Base-by-base conservation (phyloP, 768 basidiomycete species). In the Russula emetica region DNA sequence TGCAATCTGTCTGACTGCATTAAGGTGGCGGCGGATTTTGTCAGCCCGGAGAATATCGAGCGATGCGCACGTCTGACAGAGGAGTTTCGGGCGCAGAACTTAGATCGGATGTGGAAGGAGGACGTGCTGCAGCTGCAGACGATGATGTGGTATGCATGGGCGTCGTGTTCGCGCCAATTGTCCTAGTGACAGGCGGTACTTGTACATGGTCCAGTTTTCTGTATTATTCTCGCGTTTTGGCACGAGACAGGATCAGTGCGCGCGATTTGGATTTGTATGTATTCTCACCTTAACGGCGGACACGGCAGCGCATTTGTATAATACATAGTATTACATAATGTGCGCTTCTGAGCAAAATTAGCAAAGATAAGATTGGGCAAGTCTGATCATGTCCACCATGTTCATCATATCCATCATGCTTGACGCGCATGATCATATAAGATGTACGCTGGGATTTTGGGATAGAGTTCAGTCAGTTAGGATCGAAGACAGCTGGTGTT, bases 121-220 rank as follows among this genome's bases (percentile, higher is more conserved):
- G 94, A 98, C 71, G 90, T 96, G 6, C 78, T 98, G 68, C 92
- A 95, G 75, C 78, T 97, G 64, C 81, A 88, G 62, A 90, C 86
- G 59, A 93, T 92, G 85, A 87, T 97, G 83, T 94, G 93, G 88
- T 95, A 90, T 71, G 88, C 90, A 24, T 94, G 92, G 92, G 76
- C 88, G 69, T 87, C 87, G 45, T 87, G 87, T 67, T 72, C 72
- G 62, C 78, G 76, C 16, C 50, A 50, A 50, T 24, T n/a, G 14
- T 9, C n/a, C 40, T 50, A 57, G 55, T 44, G 36, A 55, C 26
- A 20, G 22, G 42, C 22, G 32, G 34, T 28, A 36, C 55, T 32
- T 26, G 42, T 32, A 45, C 22, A 55, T 18, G 38, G 38, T 40
- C 36, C n/a, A 11, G 45, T 44, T 42, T 11, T 38, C 10, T 64